A percentile compares a stretch with the other conserved stretches of the same genome.
Conservation (phyloP, 2,329 filamentous ascomycete genomes). For the Clonostachys byssicola region DNA sequence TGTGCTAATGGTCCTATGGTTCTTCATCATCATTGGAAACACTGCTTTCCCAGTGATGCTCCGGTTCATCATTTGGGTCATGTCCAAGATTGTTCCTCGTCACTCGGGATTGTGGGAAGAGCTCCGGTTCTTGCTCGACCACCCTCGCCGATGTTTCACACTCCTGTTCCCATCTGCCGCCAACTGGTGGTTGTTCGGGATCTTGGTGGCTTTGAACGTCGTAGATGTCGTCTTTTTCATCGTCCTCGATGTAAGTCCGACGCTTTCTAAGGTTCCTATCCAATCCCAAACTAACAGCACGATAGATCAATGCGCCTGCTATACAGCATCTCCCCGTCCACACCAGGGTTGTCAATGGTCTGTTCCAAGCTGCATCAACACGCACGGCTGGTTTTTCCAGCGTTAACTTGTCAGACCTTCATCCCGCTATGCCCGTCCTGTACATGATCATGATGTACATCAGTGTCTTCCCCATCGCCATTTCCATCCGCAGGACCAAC, state of each 20-base stretch:
- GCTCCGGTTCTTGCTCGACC: conserved; percentile 83
- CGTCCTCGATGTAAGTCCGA: conserved; percentile 71
- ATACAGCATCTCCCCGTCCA: conserved; percentile 68
- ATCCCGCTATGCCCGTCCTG: conserved; percentile 88
- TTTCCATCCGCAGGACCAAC: conserved; percentile 89
- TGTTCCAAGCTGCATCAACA: conserved; percentile 88
- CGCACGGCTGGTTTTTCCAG: conserved; percentile 87
- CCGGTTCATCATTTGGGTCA: conserved; percentile 84
- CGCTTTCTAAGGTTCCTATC: neutral
- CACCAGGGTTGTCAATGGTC: conserved; percentile 75
- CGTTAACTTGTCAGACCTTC: conserved; percentile 71
- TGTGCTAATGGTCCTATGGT: conserved; percentile 72
- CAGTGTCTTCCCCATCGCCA: conserved; percentile 93
- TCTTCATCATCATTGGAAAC: conserved; percentile 91
- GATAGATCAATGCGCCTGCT: conserved; percentile 63
- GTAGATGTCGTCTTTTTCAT: conserved; percentile 89
- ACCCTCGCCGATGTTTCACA: conserved; percentile 94
- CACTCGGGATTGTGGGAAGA: conserved; percentile 81
- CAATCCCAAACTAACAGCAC: neutral
- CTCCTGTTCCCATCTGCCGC: conserved; percentile 84
- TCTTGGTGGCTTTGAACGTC: conserved; percentile 76
- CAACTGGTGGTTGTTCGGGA: conserved; percentile 94
- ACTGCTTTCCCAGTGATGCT: conserved; percentile 95
- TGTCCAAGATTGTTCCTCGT: conserved; percentile 61
- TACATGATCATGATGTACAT: conserved; percentile 99